Conservation (phyloP, 2,329 filamentous ascomycete genomes). For the Alternaria triticina region DNA sequence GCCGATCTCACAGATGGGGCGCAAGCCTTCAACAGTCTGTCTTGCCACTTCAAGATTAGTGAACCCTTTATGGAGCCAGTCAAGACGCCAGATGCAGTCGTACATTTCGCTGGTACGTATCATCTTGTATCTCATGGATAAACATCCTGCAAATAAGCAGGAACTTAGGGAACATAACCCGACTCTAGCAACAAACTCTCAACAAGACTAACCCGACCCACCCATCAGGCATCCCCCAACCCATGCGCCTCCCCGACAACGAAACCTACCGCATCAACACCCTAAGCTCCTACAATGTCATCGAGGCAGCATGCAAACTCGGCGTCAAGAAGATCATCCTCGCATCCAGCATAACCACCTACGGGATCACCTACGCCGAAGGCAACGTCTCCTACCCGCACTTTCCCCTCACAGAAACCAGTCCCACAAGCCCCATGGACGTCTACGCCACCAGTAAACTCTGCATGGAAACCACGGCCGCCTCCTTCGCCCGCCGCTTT, state of each 20-base stretch:
- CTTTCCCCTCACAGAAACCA: constrained; percentile 65
- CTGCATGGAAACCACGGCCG: constrained; percentile 62
- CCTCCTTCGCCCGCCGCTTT: constrained; percentile 62
- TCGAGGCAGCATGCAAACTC: constrained; percentile 66
- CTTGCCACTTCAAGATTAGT: constrained; percentile 61
- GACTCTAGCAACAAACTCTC: not conserved
- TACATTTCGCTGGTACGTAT: constrained; percentile 62
- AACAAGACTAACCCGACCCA: not conserved
- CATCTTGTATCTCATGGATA: not conserved
- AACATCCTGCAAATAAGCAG: not conserved
- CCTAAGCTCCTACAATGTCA: constrained; percentile 59
- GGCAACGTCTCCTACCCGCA: constrained; percentile 61
- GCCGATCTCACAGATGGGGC: constrained; percentile 62
- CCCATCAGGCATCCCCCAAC: constrained; percentile 53
- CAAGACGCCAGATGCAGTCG: constrained; percentile 62
- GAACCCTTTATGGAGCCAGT: constrained; percentile 46
- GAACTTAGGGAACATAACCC: not conserved
- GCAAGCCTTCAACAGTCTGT: constrained; percentile 63
- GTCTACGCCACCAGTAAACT: constrained; percentile 66
- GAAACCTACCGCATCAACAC: constrained; percentile 59
- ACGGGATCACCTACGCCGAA: constrained; percentile 64
- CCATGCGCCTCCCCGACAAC: constrained; percentile 66
- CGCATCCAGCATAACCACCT: constrained; percentile 64
- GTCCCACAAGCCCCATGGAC: constrained; percentile 65
- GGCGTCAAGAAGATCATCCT: constrained; percentile 67